phyloP scores from a whole-genome alignment of 2,329 filamentous ascomycete genomes.

The Cercospora sp. region DNA sequence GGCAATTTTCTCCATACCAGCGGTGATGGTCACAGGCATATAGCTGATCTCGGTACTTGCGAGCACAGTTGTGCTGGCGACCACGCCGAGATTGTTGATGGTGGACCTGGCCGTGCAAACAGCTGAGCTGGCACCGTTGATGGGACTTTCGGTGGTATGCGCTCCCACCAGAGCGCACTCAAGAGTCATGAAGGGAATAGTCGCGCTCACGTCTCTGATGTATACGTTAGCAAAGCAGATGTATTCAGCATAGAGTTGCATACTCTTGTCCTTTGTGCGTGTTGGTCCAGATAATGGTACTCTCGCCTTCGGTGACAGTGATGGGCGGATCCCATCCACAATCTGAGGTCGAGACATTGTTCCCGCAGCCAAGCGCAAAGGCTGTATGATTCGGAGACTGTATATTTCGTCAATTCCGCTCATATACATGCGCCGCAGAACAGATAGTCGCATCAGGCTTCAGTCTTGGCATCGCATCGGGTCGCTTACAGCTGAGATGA shows the following conservation, averaged over 20 bases:
- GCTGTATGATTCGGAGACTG: constrained; percentile 31
- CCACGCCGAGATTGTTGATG: constrained; percentile 31
- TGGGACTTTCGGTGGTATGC: constrained; percentile 22
- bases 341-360: constrained; percentile 19
- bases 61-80: constrained; percentile 34
- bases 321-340: constrained; percentile 33
- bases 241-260: neutral
- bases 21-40: constrained; percentile 34
- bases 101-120: constrained; percentile 29
- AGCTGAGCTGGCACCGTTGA: constrained; percentile 28
- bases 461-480: neutral
- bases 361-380: constrained; percentile 32
- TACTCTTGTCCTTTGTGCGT: constrained; percentile 22
- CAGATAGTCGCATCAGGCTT: neutral
- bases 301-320: constrained; percentile 36
- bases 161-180: constrained; percentile 33
- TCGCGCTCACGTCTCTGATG: constrained; percentile 9
- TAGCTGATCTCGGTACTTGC: constrained; percentile 34
- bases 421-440: neutral
- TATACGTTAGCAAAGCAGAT: neutral
- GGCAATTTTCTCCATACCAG: constrained; percentile 29
- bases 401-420: neutral
- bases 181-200: constrained; percentile 24
- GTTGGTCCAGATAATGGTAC: constrained; percentile 30
- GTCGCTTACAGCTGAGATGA: constrained; percentile 26